Evolutionary conservation across 345 rosid species (phyloP), one percentile per base, ranked within the genome.

Genomic region (Corymbia maculata): DNA sequence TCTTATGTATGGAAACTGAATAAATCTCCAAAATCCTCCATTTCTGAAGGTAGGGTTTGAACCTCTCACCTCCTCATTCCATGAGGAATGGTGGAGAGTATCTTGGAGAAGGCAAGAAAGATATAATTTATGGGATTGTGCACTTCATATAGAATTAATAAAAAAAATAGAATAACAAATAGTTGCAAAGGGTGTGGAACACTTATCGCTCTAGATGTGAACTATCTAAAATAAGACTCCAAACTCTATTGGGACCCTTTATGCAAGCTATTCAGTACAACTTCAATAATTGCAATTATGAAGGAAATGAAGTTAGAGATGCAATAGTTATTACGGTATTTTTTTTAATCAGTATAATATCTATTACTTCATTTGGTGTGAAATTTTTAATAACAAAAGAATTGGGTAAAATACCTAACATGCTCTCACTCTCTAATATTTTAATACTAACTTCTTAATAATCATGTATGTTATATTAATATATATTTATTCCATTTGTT

Each of bases 11-110:
- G 28, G 70, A 64, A n/a, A 28, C 5, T 2, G 1, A 3, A 66
- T 32, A 66, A 59, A 66, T 70, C 24, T 9, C 45, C 13, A 16
- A 16, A 15, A 30, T 1, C 45, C 13, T 11, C 28, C 22, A 2
- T 16, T 9, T 0, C 45, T 36, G 36, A 70, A 17, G 13, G 22
- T 0, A 0, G 4, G 7, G 6, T 13, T 70, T 9, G 1, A 70
- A 70, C 24, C 24, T 32, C 44, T 6, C 44, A 32, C 45, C 6
- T 9, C 22, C 80, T 32, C 6, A 12, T 70, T 36, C 24, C 12
- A 68, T 2, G 6, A 32, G 79, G 28, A 68, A 15, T 16, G 79
- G 44, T 68, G 79, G 22, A 8, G 16, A 68, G 45, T 68, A 64
- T n/a, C 42, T 66, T 30, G 79, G 15, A 66, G 30, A 66, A 32